Base-by-base conservation (phyloP, 2,329 filamentous ascomycete genomes). In the Xylaria sp. region DNA sequence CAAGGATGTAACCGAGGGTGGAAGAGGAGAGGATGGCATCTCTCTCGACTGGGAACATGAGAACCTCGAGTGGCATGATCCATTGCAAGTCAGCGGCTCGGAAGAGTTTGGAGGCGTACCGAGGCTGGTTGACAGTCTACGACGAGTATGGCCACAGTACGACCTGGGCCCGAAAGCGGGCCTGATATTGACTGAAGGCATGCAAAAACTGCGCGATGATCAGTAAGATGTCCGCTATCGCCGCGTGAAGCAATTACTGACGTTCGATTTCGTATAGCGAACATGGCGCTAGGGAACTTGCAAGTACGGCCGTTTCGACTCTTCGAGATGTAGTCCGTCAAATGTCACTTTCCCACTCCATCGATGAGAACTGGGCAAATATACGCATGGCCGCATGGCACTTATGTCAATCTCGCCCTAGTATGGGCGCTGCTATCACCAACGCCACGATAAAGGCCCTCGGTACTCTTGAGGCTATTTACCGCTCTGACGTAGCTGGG, bases 361-460 rank as follows among this genome's bases (percentile, higher is more conserved):
- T 76, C 23, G 74, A 75, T 31, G 77, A 83, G 0, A 77, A 76
- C 6, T 89, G 88, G 88, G 77, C 76, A 31, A 83, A 82, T 33
- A 76, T 86, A n/a, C 82, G 87, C 15, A 83, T 87, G 80, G 83
- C 82, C 2, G 87, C 84, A 2, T 92, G 90, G 86, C 87, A 90
- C 76, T 79, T 92, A 1, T 88, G 86, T 78, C 89, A 89, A 73
- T 88, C 88, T 0, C 84, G 88, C n/a, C 88, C 89, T 70, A 89
- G 86, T 75, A 92, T 92, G 89, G 85, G 85, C 0, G 86, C 89
- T 0, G 85, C 88, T 1, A 88, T 90, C 33, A 80, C 87, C 46
- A 82, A 79, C 54, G 82, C 81, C 11, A 67, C 89, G 10, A 76
- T 89, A 5, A 79, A 80, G 13, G 81, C 82, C 3, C 79, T 91